Conservation (phyloP, 73 alveolate genomes). For the Tetrahymena borealis region DNA sequence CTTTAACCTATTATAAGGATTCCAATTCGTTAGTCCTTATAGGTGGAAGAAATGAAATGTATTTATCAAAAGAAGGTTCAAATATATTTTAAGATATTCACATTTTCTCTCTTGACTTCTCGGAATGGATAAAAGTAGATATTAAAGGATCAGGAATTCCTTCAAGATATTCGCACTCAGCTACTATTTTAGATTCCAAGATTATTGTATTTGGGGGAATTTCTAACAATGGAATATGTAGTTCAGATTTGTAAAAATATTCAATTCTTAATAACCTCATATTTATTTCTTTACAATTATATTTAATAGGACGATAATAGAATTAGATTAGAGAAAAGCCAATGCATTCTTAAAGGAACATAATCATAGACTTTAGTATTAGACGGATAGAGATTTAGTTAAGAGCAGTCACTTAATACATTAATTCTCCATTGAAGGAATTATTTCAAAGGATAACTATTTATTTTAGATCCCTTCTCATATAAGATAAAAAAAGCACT, state of each 20-base stretch:
- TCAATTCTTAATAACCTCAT: not conserved
- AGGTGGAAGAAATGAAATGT: constrained; percentile 90
- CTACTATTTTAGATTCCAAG: constrained; percentile 25
- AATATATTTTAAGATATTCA: constrained; percentile 35
- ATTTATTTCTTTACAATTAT: too few species aligned
- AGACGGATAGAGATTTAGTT: not conserved
- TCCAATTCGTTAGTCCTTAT: constrained; percentile 58
- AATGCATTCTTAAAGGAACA: not conserved
- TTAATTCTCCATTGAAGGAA: not conserved
- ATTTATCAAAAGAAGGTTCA: constrained; percentile 20
- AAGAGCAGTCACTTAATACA: not conserved
- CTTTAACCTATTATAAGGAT: constrained; percentile 66
- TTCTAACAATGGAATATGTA: constrained; percentile 15
- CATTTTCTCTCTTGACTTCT: constrained; percentile 5
- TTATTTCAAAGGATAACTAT: not conserved
- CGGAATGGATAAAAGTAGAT: constrained; percentile 21
- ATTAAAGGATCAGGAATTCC: not conserved
- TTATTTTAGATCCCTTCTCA: not conserved
- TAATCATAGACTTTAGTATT: not conserved
- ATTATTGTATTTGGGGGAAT: constrained; percentile 32
- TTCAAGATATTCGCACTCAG: constrained; percentile 18
- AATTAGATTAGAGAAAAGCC: not conserved
- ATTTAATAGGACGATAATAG: not conserved
- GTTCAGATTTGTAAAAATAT: constrained; percentile 8
- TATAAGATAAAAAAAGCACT: not conserved